Evolutionary conservation across 2,329 filamentous ascomycete genomes (phyloP).

Genomic region (Trichoderma sp.): DNA sequence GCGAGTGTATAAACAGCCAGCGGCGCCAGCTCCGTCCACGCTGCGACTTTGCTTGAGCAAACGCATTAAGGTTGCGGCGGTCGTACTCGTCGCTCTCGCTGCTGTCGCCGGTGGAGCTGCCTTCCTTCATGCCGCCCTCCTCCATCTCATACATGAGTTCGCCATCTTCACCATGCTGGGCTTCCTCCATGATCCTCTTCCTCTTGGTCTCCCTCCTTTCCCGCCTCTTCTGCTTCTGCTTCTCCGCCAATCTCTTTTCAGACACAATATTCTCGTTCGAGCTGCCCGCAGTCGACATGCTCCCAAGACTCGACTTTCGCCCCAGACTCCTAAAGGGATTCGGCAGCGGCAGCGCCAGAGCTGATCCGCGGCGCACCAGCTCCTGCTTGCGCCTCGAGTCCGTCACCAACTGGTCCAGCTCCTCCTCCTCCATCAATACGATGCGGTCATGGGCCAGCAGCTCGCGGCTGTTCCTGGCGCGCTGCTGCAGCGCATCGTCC

Average conservation of each 20-base stretch:
- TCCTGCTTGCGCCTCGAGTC: conserved; percentile 51
- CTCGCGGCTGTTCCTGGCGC: conserved; percentile 67
- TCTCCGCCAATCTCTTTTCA: conserved; percentile 39
- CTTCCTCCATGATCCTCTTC: conserved; percentile 52
- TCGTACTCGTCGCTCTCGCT: conserved; percentile 61
- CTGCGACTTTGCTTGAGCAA: conserved; percentile 46
- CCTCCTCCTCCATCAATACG: conserved; percentile 74
- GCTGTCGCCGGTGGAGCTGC: conserved; percentile 61
- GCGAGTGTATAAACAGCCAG: conserved; percentile 53
- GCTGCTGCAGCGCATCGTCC: conserved; percentile 66
- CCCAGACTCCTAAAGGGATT: conserved; percentile 49
- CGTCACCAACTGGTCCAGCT: conserved; percentile 60
- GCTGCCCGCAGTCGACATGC: conserved; percentile 38
- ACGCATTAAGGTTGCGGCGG: conserved; percentile 49
- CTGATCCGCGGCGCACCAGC: conserved; percentile 49
- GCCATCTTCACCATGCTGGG: conserved; percentile 64
- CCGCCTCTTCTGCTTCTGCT: conserved; percentile 43
- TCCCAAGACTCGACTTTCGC: conserved; percentile 37
- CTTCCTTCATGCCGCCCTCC: conserved; percentile 68
- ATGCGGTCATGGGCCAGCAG: conserved; percentile 67
- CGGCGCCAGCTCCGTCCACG: conserved; percentile 54
- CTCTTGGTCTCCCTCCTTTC: conserved; percentile 53
- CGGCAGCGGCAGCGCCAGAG: conserved; percentile 43
- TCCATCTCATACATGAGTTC: conserved; percentile 90
- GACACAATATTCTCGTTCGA: conserved; percentile 49